Percentiles rank a stretch among this genome's conserved stretches.
phyloP scores from a whole-genome alignment of 2,329 filamentous ascomycete genomes.

The Sporothrix euskadiensis region DNA sequence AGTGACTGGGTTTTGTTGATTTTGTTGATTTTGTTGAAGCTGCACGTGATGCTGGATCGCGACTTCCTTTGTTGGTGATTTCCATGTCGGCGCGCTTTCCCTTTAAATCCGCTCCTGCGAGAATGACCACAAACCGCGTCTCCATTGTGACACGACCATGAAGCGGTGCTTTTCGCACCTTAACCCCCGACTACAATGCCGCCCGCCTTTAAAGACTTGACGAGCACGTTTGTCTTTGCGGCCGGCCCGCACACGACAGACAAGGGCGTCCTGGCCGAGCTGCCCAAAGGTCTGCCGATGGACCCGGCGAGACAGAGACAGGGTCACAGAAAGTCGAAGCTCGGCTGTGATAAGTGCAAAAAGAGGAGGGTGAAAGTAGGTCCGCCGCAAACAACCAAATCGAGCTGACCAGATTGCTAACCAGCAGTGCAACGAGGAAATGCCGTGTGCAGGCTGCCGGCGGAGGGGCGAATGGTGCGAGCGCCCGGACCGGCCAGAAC shows the following conservation, averaged over 20 bases:
- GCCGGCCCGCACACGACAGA: slow-evolving; percentile 17
- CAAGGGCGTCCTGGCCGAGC: slow-evolving; percentile 28
- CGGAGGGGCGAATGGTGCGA: slow-evolving; percentile 33
- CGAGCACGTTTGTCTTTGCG: slow-evolving; percentile 32
- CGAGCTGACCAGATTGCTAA: not conserved
- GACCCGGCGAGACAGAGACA: slow-evolving; percentile 31
- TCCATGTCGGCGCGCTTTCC: not conserved
- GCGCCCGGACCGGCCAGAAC: slow-evolving; percentile 6
- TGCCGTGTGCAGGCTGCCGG: slow-evolving; percentile 32
- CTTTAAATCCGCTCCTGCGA: not conserved
- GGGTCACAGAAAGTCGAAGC: slow-evolving; percentile 33
- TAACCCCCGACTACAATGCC: not conserved
- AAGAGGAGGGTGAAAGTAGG: slow-evolving; percentile 35
- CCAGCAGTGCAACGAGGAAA: slow-evolving; percentile 33
- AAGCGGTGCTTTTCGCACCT: not conserved
- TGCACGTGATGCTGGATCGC: slow-evolving; percentile 12
- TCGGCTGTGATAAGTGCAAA: slow-evolving; percentile 35
- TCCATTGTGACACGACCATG: no score
- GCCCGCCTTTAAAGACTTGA: slow-evolving; percentile 30
- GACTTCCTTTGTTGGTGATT: not conserved
- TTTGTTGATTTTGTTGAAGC: not conserved
- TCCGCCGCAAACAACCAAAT: not conserved
- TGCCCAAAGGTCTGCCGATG: slow-evolving; percentile 32
- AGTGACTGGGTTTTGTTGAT: no score
- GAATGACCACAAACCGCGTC: not conserved